Base-by-base conservation (phyloP, 2,329 filamentous ascomycete species). In the Hyphodiscus sp. region DNA sequence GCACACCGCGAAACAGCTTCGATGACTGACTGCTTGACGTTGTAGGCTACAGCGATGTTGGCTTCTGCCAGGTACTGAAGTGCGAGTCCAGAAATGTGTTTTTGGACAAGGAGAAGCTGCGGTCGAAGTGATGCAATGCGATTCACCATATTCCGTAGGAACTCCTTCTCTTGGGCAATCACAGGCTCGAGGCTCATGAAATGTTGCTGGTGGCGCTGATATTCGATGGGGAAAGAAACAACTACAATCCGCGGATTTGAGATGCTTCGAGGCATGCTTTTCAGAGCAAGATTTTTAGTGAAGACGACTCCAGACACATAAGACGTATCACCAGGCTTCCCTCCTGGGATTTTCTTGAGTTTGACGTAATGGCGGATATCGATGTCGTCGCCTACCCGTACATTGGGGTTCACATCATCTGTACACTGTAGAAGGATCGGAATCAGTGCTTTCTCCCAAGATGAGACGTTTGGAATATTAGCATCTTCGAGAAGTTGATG, bases 141-240 rank as follows among this genome's bases (percentile, higher is more conserved):
- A 65, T 89, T 91, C 26, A 99, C 91, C 53, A 99, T 82, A 65
- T 96, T 94, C 61, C 87, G 82, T 23, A 99, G 75, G 61, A 94
- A 99, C 66, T 99, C 94, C 61, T 89, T 87, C 71, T 99, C 95
- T 69, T 99, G 94, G 52, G 92, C 88, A 63, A 99, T 96, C 52
- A 99, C 91, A 41, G 92, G 92, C 63, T 97, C 91, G 48, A 99
- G 74, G 64, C 94, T 99, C 91, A 99, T 96, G 68, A 99, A 97
- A 68, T 97, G 91, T 58, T 89, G 76, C 66, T 92, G 86, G 62
- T 96, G 91, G 41, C 94, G 83, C 54, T 95, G 89, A 69, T 99
- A 99, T 68, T 99, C 94, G 54, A 99, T 89, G 0, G 94, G 85
- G 66, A 99, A 99, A 0, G 91, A 92, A 53, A 99, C 86, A 59